A percentile compares a stretch with the other conserved stretches of the same genome.
Evolutionary conservation across 2,329 filamentous ascomycete species (phyloP).

Genomic region (Dactylella cylindrospora): DNA sequence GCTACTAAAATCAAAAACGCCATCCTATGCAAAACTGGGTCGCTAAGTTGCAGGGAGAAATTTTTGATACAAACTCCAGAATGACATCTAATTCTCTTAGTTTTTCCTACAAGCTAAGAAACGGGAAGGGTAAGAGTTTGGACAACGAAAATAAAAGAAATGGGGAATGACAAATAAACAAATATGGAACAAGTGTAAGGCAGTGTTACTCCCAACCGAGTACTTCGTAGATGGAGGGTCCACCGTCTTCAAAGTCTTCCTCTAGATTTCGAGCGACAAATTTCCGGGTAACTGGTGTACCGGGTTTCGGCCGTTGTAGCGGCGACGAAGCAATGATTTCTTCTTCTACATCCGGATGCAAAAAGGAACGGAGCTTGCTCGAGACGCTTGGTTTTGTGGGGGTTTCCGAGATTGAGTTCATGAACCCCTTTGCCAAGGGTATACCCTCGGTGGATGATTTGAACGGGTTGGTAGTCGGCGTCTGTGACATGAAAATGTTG

Average conservation of each 20-base stretch:
- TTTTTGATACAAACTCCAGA: no score
- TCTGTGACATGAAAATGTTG: conserved; percentile 19
- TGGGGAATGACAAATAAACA: no score
- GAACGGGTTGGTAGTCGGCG: conserved; percentile 26
- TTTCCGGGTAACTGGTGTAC: conserved; percentile 25
- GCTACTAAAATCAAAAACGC: no score
- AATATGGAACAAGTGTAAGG: background rate
- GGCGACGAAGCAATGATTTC: conserved; percentile 19
- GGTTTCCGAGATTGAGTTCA: conserved; percentile 40
- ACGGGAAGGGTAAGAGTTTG: background rate
- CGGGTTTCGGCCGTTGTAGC: conserved; percentile 27
- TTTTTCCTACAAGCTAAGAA: background rate
- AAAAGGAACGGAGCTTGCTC: conserved; percentile 29
- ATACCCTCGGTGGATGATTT: conserved; percentile 19
- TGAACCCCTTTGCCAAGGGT: conserved; percentile 21
- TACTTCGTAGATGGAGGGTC: conserved; percentile 51
- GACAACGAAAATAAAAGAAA: background rate
- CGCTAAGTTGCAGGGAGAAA: no score
- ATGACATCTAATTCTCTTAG: conserved; percentile 45
- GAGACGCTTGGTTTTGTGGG: conserved; percentile 32
- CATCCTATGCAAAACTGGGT: no score
- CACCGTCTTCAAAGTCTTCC: conserved; percentile 35
- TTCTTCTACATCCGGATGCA: conserved; percentile 12
- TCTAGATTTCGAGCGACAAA: conserved; percentile 26
- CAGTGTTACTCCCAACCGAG: conserved; percentile 50